Conservation (phyloP, 495 filamentous ascomycete genomes). For the Hyaloscypha bicolor region DNA sequence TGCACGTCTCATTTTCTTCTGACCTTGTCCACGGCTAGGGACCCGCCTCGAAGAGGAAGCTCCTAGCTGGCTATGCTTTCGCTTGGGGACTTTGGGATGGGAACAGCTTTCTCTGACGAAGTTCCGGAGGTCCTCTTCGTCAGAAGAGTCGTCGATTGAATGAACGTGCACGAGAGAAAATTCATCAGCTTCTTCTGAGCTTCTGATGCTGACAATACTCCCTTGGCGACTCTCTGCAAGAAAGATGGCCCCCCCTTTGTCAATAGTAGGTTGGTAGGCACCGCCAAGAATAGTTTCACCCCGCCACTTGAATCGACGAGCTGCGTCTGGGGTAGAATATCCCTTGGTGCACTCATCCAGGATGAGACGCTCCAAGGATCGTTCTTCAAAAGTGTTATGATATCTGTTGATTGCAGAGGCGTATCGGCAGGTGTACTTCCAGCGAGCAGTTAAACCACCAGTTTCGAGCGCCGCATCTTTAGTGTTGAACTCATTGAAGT, state of each 20-base stretch:
- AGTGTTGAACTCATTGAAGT: slow-evolving; percentile 25
- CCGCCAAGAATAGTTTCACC: slow-evolving; percentile 38
- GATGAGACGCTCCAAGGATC: slow-evolving; percentile 28
- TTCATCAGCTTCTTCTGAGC: neutral
- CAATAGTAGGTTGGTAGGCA: slow-evolving; percentile 20
- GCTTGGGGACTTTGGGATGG: neutral
- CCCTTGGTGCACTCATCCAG: slow-evolving; percentile 27
- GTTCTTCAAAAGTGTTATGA: slow-evolving; percentile 32
- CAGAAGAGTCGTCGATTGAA: slow-evolving; percentile 1
- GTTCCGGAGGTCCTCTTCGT: neutral
- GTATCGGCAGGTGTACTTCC: slow-evolving; percentile 37
- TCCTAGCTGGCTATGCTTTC: neutral
- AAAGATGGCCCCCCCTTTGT: neutral
- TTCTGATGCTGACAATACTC: neutral
- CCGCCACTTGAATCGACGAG: slow-evolving; percentile 34
- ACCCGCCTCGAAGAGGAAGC: neutral
- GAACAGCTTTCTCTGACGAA: neutral
- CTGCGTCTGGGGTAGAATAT: slow-evolving; percentile 22
- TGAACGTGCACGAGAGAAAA: neutral
- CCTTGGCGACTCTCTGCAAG: neutral
- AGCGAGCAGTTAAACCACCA: slow-evolving; percentile 36
- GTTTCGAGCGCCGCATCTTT: slow-evolving; percentile 31
- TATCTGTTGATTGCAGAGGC: slow-evolving; percentile 28
- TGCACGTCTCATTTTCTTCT: slow-evolving; percentile 2
- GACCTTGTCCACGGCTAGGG: neutral